phyloP scores from a whole-genome alignment of 2,329 filamentous ascomycete genomes.

The Diaporthe sp. region DNA sequence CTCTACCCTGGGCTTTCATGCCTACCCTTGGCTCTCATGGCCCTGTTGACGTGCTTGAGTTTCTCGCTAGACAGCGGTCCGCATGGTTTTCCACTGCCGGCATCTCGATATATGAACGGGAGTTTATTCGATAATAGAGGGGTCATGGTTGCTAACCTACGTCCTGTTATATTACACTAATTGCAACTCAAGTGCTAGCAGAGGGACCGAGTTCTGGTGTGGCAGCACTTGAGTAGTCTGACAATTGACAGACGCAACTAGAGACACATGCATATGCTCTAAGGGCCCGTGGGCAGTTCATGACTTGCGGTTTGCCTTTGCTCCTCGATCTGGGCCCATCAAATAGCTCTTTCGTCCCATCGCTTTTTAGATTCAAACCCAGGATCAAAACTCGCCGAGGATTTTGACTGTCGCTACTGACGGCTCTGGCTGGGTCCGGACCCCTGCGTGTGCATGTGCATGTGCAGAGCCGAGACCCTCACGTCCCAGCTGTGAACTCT shows the following conservation, averaged over 20 bases:
- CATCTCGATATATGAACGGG: slow-evolving; percentile 12
- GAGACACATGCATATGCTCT: background rate
- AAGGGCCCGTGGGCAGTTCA: background rate
- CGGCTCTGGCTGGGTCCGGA: slow-evolving; percentile 13
- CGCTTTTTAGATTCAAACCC: background rate
- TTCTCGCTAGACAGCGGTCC: background rate
- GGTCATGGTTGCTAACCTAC: background rate
- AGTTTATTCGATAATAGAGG: background rate
- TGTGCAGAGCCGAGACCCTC: slow-evolving; percentile 23
- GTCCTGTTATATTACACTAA: background rate
- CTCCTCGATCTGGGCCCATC: background rate
- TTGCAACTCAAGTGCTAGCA: background rate
- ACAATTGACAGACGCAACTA: slow-evolving; percentile 3
- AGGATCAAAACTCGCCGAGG: slow-evolving; percentile 17
- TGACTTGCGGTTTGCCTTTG: slow-evolving; percentile 2
- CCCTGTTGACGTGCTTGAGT: background rate
- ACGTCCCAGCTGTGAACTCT: slow-evolving; percentile 25
- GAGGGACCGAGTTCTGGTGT: slow-evolving; percentile 9
- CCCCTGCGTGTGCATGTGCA: slow-evolving; percentile 23
- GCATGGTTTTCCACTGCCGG: background rate
- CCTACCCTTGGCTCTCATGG: background rate
- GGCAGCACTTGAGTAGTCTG: background rate
- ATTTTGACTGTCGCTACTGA: slow-evolving; percentile 10
- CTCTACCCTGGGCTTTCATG: background rate
- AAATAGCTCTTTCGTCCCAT: background rate